Base-by-base conservation (phyloP, 1,139 yeast species). In the Suhomyces terraborum region DNA sequence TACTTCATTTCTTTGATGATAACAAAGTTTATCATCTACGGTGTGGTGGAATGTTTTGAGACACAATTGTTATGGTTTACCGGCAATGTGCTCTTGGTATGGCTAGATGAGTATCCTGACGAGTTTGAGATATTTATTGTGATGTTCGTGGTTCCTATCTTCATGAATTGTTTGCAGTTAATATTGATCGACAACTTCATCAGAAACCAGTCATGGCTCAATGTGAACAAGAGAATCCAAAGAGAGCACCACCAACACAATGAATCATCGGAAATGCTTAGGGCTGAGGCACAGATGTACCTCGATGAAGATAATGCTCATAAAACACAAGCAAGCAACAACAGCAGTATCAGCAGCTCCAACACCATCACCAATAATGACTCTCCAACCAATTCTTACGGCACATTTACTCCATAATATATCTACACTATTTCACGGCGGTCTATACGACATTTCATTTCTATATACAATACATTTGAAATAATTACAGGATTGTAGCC, bases 81-180 rank as follows among this genome's bases (percentile, higher is more conserved):
- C n/a, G 61, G 70, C 41, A 69, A 71, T 46, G 58, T 73, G 13
- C 49, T 73, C 13, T 67, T 91, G 13, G 79, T 87, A 8, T 87
- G 96, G 95, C 76, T 93, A 4, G 82, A 84, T 53, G 80, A 79
- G 43, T 84, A 82, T 61, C 94, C 95, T 1, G 73, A 71, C 23
- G 81, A 85, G 50, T 64, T 88, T 35, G 96, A 91, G 59, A 87
- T 91, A 7, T 82, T 86, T 36, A 77, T 93, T 50, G 96, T 93
- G 33, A 85, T 91, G 82, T 79, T 91, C 58, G 76, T 88, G 2
- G 83, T 84, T 47, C 94, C 94, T 1, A 70, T 85, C 2, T 62
- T 82, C 14, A 80, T 93, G 84, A 91, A 93, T 61, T 82, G 94
- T 47, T 71, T 93, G 51, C 98, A 93, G 65, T 85, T 88, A 56